A percentile compares a stretch with the other conserved stretches of the same genome.
These are phyloP conservation scores for Candida alai DNA, from an alignment of 805 yeast species.

Conservation along the genomic window DNA sequence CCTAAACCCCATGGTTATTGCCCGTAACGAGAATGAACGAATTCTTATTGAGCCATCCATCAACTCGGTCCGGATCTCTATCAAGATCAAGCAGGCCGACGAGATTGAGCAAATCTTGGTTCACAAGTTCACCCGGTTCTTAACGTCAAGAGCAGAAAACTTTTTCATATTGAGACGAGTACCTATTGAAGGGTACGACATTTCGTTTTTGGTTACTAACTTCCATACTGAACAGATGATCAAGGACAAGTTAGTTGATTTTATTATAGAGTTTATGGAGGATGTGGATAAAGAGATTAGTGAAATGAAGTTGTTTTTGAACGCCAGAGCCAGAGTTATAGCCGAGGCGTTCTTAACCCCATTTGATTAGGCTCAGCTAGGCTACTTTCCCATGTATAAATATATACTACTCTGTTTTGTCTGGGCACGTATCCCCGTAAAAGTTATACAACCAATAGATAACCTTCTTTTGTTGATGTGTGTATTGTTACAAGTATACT, in stretches of 20 bases:
- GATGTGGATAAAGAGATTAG: slow-evolving; percentile 98
- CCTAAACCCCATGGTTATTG: slow-evolving; percentile 82
- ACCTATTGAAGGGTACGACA: slow-evolving; percentile 88
- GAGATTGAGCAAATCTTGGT: slow-evolving; percentile 94
- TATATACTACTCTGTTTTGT: neutral
- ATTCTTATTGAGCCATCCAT: slow-evolving; percentile 92
- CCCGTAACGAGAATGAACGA: slow-evolving; percentile 90
- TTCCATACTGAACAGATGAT: slow-evolving; percentile 94
- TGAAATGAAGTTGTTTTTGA: slow-evolving; percentile 94
- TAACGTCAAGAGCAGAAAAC: slow-evolving; percentile 93
- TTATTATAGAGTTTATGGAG: slow-evolving; percentile 97
- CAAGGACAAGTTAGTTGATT: slow-evolving; percentile 92
- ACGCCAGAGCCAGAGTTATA: slow-evolving; percentile 95
- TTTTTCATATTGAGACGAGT: slow-evolving; percentile 88
- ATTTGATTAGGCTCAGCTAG: slow-evolving; percentile 50
- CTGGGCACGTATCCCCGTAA: too few relatives aligned
- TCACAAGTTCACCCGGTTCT: slow-evolving; percentile 88
- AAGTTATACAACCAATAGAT: too few relatives aligned
- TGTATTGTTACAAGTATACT: too few relatives aligned
- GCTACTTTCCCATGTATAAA: neutral
- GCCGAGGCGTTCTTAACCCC: slow-evolving; percentile 95
- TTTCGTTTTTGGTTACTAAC: slow-evolving; percentile 89
- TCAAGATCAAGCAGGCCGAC: slow-evolving; percentile 94
- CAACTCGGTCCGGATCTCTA: slow-evolving; percentile 86
- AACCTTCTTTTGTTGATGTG: too few relatives aligned